Evolutionary conservation across 306 rosid species (phyloP), one percentile per base, ranked within the genome.

Genomic region (Senna siamea): DNA sequence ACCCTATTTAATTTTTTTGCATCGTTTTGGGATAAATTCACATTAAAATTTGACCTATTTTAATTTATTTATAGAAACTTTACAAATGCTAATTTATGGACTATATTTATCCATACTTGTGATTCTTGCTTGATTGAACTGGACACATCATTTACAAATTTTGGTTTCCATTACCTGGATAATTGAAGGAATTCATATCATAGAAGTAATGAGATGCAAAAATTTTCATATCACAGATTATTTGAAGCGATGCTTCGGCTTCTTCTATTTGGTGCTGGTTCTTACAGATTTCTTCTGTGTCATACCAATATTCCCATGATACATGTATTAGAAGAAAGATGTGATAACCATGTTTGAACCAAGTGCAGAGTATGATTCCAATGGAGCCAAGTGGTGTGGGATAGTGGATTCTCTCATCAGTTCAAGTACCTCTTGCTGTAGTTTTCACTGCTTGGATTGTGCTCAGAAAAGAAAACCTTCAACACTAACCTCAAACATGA

Each of bases 391-490:
- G 97, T 51, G 96, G 97, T 65, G 70, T 76, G 46, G 91, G 56
- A 73, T 91, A 91, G 54, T 91, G 98, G 98, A 76, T 81, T 72
- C 71, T 93, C 67, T 91, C 97, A 57, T 81, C 92, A n/a, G 54
- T 76, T 67, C 98, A 93, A 83, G 52, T 93, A 61, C 96, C 98
- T 13, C 87, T 93, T 30, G 96, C 97, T 68, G 70, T 87, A 52
- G 69, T 76, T 74, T 91, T 85, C 81, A 89, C 94, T 40, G 76
- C 84, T 54, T 93, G 91, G 90, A 85, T 93, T 32, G 72, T 89
- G 22, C 44, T 74, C 47, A 79, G 80, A 38, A 77, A 86, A 68
- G 89, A 84, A 65, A 79, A 80, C 30, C 74, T 56, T 79, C 78
- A 80, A 65, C 72, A 78, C 35, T 89, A 69, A 26, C 40, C 83